These are phyloP conservation scores for Leccinum subgranulosum DNA, from an alignment of 768 basidiomycete species.

Conservation along the genomic window DNA sequence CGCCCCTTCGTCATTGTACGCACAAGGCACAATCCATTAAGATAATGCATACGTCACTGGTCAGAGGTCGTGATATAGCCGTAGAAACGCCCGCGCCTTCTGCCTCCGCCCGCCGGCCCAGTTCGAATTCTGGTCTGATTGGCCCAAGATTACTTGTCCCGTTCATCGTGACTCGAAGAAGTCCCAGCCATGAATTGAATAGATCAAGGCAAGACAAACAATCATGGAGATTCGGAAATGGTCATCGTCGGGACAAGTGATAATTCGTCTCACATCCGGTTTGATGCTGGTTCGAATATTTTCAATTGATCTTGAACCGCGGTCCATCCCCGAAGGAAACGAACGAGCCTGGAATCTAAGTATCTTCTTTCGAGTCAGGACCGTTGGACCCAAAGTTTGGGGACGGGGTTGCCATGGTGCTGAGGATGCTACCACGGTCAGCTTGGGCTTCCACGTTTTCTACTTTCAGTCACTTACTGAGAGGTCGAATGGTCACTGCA, in stretches of 20 bases:
- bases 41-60: not conserved
- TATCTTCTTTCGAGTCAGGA: not conserved
- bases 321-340: not conserved
- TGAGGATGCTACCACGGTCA: not conserved
- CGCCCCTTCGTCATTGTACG: not conserved
- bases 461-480: conserved; percentile 12
- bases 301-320: not conserved
- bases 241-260: not conserved
- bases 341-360: not conserved
- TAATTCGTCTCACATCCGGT: not conserved
- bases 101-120: not conserved
- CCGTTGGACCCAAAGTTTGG: not conserved
- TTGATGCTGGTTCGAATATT: not conserved
- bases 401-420: conserved; percentile 6
- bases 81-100: not conserved
- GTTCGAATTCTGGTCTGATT: not conserved
- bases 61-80: not conserved
- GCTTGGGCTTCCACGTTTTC: not conserved
- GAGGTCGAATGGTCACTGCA: conserved; percentile 1
- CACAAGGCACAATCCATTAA: not conserved
- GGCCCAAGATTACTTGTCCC: not conserved
- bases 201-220: not conserved
- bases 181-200: not conserved
- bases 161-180: not conserved
- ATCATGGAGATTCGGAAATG: not conserved